A percentile compares a stretch with the other conserved stretches of the same genome.
phyloP scores from a whole-genome alignment of 2,329 filamentous ascomycete species.

The Cladosporium sp. region DNA sequence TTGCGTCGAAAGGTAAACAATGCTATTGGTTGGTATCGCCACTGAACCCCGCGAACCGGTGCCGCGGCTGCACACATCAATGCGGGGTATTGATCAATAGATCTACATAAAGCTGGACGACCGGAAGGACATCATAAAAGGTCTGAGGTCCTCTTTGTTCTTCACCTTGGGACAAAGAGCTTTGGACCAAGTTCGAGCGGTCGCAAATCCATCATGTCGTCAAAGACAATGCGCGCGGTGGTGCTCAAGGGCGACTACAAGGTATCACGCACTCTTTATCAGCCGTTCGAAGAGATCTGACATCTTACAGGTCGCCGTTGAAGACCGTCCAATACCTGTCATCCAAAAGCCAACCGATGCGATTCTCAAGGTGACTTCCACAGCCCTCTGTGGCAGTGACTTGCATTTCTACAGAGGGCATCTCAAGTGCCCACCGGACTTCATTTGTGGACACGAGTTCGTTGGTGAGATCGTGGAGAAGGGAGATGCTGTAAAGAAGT shows the following conservation, averaged over 20 bases:
- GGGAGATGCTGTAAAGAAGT: conserved; percentile 62
- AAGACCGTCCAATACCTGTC: conserved; percentile 73
- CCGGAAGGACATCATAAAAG: not conserved
- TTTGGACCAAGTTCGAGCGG: not conserved
- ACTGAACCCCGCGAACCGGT: not conserved
- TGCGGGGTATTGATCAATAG: conserved; percentile 2
- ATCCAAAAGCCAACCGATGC: conserved; percentile 68
- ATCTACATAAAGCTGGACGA: not conserved
- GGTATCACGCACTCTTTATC: conserved; percentile 16
- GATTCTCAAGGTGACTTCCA: conserved; percentile 76
- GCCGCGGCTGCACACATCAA: not conserved
- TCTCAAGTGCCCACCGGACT: conserved; percentile 61
- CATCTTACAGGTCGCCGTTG: conserved; percentile 44
- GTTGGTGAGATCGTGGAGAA: conserved; percentile 67
- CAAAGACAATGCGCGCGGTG: conserved; percentile 74
- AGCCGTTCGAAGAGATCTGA: not conserved
- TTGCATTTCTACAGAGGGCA: conserved; percentile 82
- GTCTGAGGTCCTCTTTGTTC: too few species aligned
- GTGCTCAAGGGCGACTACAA: conserved; percentile 76
- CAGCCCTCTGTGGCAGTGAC: conserved; percentile 84
- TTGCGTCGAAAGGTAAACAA: too few species aligned
- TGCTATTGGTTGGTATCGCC: too few species aligned
- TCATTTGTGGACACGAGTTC: conserved; percentile 75
- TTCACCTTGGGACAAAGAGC: too few species aligned
- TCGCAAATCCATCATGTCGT: conserved; percentile 14